Evolutionary conservation across 2,329 filamentous ascomycete species (phyloP).

Genomic region (Trichophaea hybrida): DNA sequence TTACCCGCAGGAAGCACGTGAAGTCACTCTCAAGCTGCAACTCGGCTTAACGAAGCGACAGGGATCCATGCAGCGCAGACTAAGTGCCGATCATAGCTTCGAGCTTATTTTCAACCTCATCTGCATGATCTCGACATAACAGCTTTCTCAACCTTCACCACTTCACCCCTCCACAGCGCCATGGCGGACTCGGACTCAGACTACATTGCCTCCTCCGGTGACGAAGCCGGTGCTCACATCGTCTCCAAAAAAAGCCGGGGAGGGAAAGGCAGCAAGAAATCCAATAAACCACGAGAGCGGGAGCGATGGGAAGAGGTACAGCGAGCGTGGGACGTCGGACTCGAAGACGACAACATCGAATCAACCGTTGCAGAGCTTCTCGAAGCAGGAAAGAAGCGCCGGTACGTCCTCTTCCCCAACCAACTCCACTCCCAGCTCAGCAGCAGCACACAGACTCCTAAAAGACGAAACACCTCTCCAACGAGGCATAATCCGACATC

Average conservation of each 20-base stretch:
- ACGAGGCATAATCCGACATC: conserved; percentile 91
- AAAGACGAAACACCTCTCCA: conserved; percentile 92
- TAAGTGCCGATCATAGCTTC: neutral
- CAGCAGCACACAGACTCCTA: conserved; percentile 45
- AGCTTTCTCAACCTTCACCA: neutral
- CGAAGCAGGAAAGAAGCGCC: conserved; percentile 61
- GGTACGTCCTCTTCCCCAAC: neutral
- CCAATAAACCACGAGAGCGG: conserved; percentile 33
- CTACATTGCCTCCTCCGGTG: conserved; percentile 37
- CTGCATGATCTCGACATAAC: neutral
- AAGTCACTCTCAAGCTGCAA: no score
- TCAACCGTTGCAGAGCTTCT: conserved; percentile 56
- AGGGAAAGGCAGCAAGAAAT: conserved; percentile 24
- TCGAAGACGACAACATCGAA: conserved; percentile 67
- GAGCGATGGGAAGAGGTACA: conserved; percentile 28
- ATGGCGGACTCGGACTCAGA: conserved; percentile 40
- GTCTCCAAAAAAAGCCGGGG: conserved; percentile 28
- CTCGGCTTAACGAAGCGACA: no score
- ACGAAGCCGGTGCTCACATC: conserved; percentile 31
- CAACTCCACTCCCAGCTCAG: neutral
- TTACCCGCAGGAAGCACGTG: no score
- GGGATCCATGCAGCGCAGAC: no score
- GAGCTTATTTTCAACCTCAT: neutral
- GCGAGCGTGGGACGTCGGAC: conserved; percentile 51
- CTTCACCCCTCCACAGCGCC: conserved; percentile 1